phyloP scores from a whole-genome alignment of 768 basidiomycete genomes.

The Ramaria sp. region DNA sequence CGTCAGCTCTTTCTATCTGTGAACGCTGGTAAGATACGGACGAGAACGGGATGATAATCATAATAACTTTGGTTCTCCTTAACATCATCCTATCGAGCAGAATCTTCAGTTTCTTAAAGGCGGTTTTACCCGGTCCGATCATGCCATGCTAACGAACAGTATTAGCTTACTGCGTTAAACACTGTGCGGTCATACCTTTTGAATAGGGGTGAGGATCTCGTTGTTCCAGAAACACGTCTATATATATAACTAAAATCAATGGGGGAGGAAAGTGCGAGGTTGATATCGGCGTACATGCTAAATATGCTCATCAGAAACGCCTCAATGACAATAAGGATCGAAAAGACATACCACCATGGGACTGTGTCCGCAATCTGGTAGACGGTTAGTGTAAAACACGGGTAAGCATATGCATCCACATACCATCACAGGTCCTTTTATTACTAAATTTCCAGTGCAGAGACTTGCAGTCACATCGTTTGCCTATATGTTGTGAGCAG shows the following conservation, averaged over 20 bases:
- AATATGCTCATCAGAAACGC: not conserved
- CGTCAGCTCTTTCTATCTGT: slow-evolving; percentile 90
- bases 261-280: not conserved
- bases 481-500: slow-evolving; percentile 37
- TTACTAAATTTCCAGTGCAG: slow-evolving; percentile 90
- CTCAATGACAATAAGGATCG: not conserved
- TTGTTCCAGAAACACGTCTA: slow-evolving; percentile 96
- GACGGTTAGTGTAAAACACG: not conserved
- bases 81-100: slow-evolving; percentile 94
- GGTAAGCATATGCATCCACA: slow-evolving; percentile 13
- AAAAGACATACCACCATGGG: slow-evolving; percentile 39
- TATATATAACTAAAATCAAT: not conserved
- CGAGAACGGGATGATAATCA: not conserved
- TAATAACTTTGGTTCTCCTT: slow-evolving; percentile 64
- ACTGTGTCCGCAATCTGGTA: slow-evolving; percentile 66
- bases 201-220: slow-evolving; percentile 93
- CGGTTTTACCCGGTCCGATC: slow-evolving; percentile 61
- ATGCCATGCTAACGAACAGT: slow-evolving; percentile 42
- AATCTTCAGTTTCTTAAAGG: slow-evolving; percentile 88
- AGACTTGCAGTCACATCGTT: slow-evolving; percentile 87
- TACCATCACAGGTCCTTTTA: slow-evolving; percentile 75
- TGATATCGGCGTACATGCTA: slow-evolving; percentile 38
- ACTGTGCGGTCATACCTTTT: slow-evolving; percentile 32
- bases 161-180: not conserved
- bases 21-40: slow-evolving; percentile 14